Evolutionary conservation across 441 rosid species (phyloP).

Genomic region (Manihot esculenta): DNA sequence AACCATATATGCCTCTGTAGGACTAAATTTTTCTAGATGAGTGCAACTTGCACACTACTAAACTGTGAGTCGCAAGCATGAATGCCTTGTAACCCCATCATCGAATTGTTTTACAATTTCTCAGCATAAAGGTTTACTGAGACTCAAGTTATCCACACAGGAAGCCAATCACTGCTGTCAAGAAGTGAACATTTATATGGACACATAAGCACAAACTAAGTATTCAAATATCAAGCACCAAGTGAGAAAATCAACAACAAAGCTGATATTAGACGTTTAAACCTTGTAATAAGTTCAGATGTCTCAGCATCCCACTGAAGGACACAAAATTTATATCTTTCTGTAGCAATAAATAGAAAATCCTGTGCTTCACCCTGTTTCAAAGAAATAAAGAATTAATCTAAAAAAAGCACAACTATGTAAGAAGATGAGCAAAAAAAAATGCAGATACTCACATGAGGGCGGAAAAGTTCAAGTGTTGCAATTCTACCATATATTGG

Average conservation of each 20-base stretch:
- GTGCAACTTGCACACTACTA: background rate
- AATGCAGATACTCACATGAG: conserved; percentile 64
- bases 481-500: conserved; percentile 98
- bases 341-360: conserved; percentile 89
- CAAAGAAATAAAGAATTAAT: background rate
- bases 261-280: background rate
- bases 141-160: background rate
- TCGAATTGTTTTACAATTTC: background rate
- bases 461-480: conserved; percentile 88
- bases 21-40: background rate
- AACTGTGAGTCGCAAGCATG: background rate
- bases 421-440: background rate
- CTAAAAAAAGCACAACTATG: background rate
- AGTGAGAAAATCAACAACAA: background rate
- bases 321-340: conserved; percentile 93
- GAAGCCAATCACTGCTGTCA: background rate
- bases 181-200: background rate
- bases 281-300: conserved; percentile 94
- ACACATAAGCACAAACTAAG: background rate
- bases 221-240: background rate
- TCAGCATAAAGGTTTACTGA: background rate
- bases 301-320: conserved; percentile 94
- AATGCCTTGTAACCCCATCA: background rate
- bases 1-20: background rate
- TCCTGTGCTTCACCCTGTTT: conserved; percentile 90